These are phyloP conservation scores for Myriosclerotinia duriaeana DNA, from an alignment of 2,329 filamentous ascomycete species.

Conservation along the genomic window DNA sequence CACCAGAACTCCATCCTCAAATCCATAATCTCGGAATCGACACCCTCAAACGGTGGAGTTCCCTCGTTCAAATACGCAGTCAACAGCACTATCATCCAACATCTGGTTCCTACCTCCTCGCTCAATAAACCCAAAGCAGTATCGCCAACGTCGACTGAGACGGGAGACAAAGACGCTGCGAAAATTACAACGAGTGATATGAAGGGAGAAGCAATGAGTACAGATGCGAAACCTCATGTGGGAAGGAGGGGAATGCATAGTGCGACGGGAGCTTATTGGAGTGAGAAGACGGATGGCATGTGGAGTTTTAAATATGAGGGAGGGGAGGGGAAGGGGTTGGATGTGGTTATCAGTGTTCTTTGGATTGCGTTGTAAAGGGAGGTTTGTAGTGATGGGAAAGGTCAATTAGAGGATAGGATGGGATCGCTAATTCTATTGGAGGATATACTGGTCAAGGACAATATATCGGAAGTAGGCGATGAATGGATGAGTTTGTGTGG, in stretches of 20 bases:
- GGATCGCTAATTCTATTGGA: background rate
- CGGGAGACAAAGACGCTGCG: conserved; percentile 42
- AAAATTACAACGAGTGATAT: conserved; percentile 56
- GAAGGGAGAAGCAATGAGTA: conserved; percentile 48
- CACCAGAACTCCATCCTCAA: conserved; percentile 72
- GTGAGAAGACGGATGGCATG: conserved; percentile 86
- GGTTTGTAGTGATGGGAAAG: background rate
- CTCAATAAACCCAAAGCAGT: conserved; percentile 56
- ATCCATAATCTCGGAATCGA: conserved; percentile 73
- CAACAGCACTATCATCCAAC: conserved; percentile 98
- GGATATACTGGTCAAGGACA: background rate
- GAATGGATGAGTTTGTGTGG: conserved; percentile 11
- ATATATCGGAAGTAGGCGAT: background rate
- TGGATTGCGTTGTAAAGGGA: conserved; percentile 55
- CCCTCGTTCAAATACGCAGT: conserved; percentile 89
- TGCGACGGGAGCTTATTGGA: conserved; percentile 83
- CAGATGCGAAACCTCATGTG: conserved; percentile 67
- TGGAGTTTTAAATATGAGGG: conserved; percentile 85
- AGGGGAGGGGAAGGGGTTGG: conserved; percentile 64
- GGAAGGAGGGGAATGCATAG: conserved; percentile 89
- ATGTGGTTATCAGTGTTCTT: conserved; percentile 71
- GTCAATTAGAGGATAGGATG: background rate
- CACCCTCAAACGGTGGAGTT: conserved; percentile 52
- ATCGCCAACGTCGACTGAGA: conserved; percentile 41
- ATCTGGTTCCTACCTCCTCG: conserved; percentile 68